Percentiles rank a stretch among this genome's conserved stretches.
Conservation (phyloP, 306 rosid genomes). For the Cyamopsis tetragonoloba region DNA sequence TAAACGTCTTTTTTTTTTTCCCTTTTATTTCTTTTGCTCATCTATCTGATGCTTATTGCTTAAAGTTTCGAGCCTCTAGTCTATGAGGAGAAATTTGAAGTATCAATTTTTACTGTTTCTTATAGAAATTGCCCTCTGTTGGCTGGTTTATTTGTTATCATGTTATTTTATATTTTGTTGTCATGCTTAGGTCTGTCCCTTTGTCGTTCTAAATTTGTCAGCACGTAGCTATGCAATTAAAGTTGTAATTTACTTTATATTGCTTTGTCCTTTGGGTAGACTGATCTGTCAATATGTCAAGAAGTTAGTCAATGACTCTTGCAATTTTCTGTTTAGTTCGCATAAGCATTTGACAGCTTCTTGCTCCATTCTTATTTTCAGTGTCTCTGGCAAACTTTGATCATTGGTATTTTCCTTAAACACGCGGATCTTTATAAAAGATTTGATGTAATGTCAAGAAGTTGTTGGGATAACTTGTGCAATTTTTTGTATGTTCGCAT, state of each 20-base stretch:
- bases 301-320: constrained; percentile 2
- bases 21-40: constrained; percentile 18
- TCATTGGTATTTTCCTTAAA: not conserved
- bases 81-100: not conserved
- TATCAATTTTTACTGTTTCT: constrained; percentile 12
- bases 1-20: constrained; percentile 16
- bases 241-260: constrained; percentile 20
- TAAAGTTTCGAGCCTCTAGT: constrained; percentile 21
- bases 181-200: not conserved
- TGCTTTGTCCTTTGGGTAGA: constrained; percentile 8
- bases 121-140: constrained; percentile 15
- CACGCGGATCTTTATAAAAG: not conserved
- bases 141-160: constrained; percentile 21
- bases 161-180: not conserved
- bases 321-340: not conserved
- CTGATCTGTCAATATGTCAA: not conserved
- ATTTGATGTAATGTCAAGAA: not conserved
- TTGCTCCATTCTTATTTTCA: not conserved
- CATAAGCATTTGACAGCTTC: not conserved
- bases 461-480: too few relatives aligned
- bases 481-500: too few relatives aligned
- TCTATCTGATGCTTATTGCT: constrained; percentile 20
- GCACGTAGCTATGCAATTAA: not conserved
- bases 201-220: not conserved
- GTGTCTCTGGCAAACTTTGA: not conserved